Evolutionary conservation across 2,329 filamentous ascomycete genomes (phyloP).

Genomic region (Hirsutella rhossiliensis): DNA sequence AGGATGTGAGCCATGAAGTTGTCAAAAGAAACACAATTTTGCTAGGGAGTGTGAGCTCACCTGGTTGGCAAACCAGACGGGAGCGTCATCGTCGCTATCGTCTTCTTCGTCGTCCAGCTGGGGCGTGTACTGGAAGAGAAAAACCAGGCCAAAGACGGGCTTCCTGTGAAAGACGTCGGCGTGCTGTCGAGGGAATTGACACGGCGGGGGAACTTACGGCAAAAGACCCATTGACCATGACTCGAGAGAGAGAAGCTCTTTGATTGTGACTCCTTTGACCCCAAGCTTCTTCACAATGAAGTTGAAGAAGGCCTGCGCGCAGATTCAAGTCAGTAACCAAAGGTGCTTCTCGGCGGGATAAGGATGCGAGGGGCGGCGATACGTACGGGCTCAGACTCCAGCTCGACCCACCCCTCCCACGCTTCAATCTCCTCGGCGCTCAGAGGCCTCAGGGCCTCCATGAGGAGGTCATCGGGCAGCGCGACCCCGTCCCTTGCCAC

Average conservation of each 20-base stretch:
- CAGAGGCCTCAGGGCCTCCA: constrained; percentile 34
- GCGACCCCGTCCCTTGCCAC: constrained; percentile 7
- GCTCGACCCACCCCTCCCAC: constrained; percentile 68
- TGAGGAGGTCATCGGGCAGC: constrained; percentile 28
- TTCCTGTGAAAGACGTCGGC: constrained; percentile 31
- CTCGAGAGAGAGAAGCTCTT: constrained; percentile 67
- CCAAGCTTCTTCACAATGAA: constrained; percentile 71
- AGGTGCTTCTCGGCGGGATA: no score
- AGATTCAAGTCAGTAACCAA: not conserved
- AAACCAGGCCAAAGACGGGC: constrained; percentile 76
- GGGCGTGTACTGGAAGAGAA: constrained; percentile 64
- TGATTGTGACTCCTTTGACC: constrained; percentile 58
- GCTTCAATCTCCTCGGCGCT: constrained; percentile 39
- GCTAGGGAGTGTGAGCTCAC: constrained; percentile 26
- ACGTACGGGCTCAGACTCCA: constrained; percentile 76
- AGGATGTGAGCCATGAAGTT: constrained; percentile 3
- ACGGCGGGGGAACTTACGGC: constrained; percentile 30
- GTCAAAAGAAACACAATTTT: not conserved
- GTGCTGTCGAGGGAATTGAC: not conserved
- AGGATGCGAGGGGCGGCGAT: no score
- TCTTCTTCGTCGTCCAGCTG: constrained; percentile 27
- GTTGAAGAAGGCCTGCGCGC: constrained; percentile 66
- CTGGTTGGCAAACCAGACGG: constrained; percentile 90
- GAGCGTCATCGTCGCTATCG: constrained; percentile 31
- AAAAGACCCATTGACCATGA: constrained; percentile 49